Conservation (phyloP, 345 rosid species). For the Gossypium longicalyx region DNA sequence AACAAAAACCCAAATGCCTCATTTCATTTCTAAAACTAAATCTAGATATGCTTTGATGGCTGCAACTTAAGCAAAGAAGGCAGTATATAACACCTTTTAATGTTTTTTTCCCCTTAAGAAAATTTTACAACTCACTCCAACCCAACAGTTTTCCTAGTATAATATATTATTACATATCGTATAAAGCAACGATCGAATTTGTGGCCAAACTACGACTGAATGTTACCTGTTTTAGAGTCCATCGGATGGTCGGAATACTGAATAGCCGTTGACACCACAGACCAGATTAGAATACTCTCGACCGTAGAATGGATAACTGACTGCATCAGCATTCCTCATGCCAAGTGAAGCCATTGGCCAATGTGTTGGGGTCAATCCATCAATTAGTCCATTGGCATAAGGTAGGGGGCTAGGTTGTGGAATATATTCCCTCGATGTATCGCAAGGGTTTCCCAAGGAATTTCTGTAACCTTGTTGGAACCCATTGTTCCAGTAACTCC, state of each 20-base stretch:
- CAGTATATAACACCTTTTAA: conserved; percentile 38
- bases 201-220: conserved; percentile 11
- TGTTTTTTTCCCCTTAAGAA: conserved; percentile 28
- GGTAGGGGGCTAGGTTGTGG: conserved; percentile 41
- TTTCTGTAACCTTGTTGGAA: conserved; percentile 38
- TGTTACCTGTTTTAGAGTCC: conserved; percentile 45
- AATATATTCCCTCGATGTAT: conserved; percentile 37
- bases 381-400: conserved; percentile 49
- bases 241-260: conserved; percentile 63
- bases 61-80: conserved; percentile 14
- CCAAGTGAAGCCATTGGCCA: conserved; percentile 62
- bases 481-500: conserved; percentile 54
- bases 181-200: conserved; percentile 11
- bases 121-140: conserved; percentile 57
- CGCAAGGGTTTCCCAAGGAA: conserved; percentile 36
- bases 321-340: conserved; percentile 50
- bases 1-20: too few species aligned
- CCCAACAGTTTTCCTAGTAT: conserved; percentile 21
- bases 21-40: too few species aligned
- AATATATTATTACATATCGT: conserved; percentile 31
- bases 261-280: conserved; percentile 51
- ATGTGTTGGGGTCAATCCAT: conserved; percentile 46
- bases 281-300: conserved; percentile 56
- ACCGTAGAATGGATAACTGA: conserved; percentile 40
- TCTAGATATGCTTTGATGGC: too few species aligned